A percentile compares a stretch with the other conserved stretches of the same genome.
These are phyloP conservation scores for Cladorrhinum sp. DNA, from an alignment of 2,329 filamentous ascomycete genomes.

Conservation along the genomic window DNA sequence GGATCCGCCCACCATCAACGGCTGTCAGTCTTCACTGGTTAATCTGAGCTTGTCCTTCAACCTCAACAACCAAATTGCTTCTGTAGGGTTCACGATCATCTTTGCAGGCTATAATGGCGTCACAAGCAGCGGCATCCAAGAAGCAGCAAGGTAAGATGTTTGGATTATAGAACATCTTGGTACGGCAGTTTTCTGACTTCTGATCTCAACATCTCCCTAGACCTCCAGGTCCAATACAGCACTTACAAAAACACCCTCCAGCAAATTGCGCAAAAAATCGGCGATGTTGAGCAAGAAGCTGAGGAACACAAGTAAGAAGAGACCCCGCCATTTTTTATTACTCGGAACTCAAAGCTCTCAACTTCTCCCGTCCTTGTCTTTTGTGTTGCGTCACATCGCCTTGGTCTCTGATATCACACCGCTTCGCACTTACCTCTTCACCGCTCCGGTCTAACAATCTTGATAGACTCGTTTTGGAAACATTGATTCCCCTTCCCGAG, in stretches of 20 bases:
- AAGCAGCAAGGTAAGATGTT: constrained; percentile 68
- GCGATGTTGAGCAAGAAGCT: constrained; percentile 93
- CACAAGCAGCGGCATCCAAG: constrained; percentile 56
- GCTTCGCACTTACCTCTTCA: constrained; percentile 32
- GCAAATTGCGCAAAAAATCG: constrained; percentile 92
- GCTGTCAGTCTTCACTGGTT: not conserved
- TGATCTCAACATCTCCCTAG: constrained; percentile 41
- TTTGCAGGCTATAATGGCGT: constrained; percentile 40
- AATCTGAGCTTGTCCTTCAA: not conserved
- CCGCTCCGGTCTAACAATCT: constrained; percentile 26
- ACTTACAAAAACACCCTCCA: constrained; percentile 79
- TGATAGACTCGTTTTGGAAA: constrained; percentile 85
- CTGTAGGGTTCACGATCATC: not conserved
- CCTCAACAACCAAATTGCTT: constrained; percentile 1
- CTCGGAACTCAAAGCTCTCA: not conserved
- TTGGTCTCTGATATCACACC: constrained; percentile 36
- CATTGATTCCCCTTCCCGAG: constrained; percentile 73
- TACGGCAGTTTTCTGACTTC: constrained; percentile 8
- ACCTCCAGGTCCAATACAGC: constrained; percentile 75
- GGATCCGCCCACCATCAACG: not conserved
- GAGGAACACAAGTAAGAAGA: constrained; percentile 90
- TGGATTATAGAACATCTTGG: not conserved
- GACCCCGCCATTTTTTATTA: not conserved
- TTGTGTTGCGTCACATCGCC: constrained; percentile 2
- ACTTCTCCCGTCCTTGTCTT: not conserved